Evolutionary conservation across 2,329 filamentous ascomycete species (phyloP).

Genomic region (Aureobasidium sp.): DNA sequence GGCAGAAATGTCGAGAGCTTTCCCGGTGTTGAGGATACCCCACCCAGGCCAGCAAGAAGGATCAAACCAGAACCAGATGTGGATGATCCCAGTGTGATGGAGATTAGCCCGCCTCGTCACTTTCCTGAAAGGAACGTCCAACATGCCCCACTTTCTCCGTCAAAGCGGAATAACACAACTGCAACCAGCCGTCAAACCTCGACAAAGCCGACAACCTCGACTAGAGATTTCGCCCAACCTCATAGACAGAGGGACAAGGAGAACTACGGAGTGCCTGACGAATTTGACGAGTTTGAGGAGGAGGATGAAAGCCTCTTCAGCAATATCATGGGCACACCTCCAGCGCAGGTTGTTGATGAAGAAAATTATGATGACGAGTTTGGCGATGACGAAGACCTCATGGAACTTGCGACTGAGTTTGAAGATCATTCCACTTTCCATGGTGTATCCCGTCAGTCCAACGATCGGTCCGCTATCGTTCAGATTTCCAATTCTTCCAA

Average conservation of each 20-base stretch:
- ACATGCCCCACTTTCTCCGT: background rate
- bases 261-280: constrained; percentile 12
- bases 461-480: constrained; percentile 24
- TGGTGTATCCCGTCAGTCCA: background rate
- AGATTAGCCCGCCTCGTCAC: constrained; percentile 8
- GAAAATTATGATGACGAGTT: constrained; percentile 29
- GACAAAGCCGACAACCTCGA: background rate
- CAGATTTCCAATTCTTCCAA: constrained; percentile 26
- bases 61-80: constrained; percentile 2
- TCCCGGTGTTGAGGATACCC: constrained; percentile 18
- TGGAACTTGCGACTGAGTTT: constrained; percentile 37
- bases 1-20: background rate
- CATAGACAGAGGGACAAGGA: background rate
- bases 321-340: constrained; percentile 33
- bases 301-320: constrained; percentile 28
- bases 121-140: background rate
- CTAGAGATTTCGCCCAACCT: background rate
- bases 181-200: background rate
- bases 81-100: constrained; percentile 11
- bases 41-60: constrained; percentile 9
- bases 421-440: constrained; percentile 29
- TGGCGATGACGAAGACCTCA: constrained; percentile 31
- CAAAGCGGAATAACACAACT: background rate
- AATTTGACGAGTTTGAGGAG: constrained; percentile 22
- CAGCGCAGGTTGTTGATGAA: constrained; percentile 19